Base-by-base conservation (phyloP, 2,329 filamentous ascomycete species). In the Fusarium sp. region DNA sequence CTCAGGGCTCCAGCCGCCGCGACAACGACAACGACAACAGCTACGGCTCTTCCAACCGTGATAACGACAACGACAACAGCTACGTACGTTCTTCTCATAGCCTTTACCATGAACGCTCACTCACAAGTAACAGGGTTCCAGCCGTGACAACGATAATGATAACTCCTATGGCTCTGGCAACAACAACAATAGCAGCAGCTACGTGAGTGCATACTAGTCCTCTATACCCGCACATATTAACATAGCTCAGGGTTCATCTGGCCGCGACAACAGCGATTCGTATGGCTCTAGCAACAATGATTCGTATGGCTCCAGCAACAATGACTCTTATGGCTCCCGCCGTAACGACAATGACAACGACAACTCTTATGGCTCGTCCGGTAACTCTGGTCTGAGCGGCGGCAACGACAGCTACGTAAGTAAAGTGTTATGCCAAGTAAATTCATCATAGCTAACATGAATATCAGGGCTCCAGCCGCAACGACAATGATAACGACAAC, bases 1-100 rank as follows among this genome's bases (percentile, higher is more conserved):
- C 10, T n/a, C 22, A 35, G 69, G 69, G 69, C 69, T 71, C 70
- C 22, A 61, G 51, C 69, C 70, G 68, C 61, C 71, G 71, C 18
- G 71, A 73, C 45, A 61, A 74, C 30, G 68, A 73, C 16, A 48
- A 61, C 33, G 48, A 61, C 20, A 69, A 59, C 28, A 57, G 56
- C 45, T 65, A 48, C 24, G 54, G 54, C 6, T 35, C 30, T 14
- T 26, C 39, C 41, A 56, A 58, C 18, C 56, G 62, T 22, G 35
- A 47, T 7, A 39, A 61, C 26, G 41, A 59, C 16, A 67, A 57
- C 24, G 47, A 61, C 16, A 69, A 59, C 24, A 65, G 61, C 60
- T 65, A 47, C 30, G 54, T 55, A 55, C 30, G 53, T 31, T 33
- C 28, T 33, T 20, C 22, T 24, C 6, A 24, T 24, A 28, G 14